Evolutionary conservation across 768 basidiomycete genomes (phyloP).

Genomic region (Rhodotorula babjevae): DNA sequence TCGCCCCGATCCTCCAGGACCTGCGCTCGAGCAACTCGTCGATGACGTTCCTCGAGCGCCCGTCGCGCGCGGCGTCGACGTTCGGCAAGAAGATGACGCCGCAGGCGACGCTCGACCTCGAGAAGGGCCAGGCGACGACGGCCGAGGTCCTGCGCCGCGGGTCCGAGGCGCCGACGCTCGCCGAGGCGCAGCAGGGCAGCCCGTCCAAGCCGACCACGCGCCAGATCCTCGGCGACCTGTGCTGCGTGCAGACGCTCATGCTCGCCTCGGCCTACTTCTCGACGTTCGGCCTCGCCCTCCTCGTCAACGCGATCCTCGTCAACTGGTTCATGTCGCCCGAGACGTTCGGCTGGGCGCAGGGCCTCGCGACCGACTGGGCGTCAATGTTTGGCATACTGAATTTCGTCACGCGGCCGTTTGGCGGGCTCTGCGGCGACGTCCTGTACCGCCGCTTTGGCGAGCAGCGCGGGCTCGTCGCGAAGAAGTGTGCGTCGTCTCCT

Average conservation of each 20-base stretch:
- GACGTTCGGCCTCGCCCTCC: slow-evolving; percentile 55
- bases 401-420: slow-evolving; percentile 53
- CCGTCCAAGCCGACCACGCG: neutral
- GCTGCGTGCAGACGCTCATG: slow-evolving; percentile 55
- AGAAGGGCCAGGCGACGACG: slow-evolving; percentile 14
- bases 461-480: slow-evolving; percentile 45
- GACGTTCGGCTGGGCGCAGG: slow-evolving; percentile 51
- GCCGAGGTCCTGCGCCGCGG: slow-evolving; percentile 5
- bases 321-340: slow-evolving; percentile 46
- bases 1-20: slow-evolving; percentile 1
- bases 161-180: slow-evolving; percentile 12
- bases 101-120: slow-evolving; percentile 1
- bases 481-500: slow-evolving; percentile 52
- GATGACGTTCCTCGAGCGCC: slow-evolving; percentile 9
- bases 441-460: slow-evolving; percentile 47
- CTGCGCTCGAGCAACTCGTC: slow-evolving; percentile 2
- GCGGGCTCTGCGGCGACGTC: slow-evolving; percentile 55
- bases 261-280: slow-evolving; percentile 56
- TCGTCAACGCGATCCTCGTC: slow-evolving; percentile 56
- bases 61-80: neutral
- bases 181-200: neutral
- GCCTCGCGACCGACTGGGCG: slow-evolving; percentile 53
- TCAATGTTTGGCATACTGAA: slow-evolving; percentile 53
- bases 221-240: slow-evolving; percentile 44
- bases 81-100: neutral